Evolutionary conservation across 495 filamentous ascomycete genomes (phyloP).

Genomic region (Oleoguttula mirabilis): DNA sequence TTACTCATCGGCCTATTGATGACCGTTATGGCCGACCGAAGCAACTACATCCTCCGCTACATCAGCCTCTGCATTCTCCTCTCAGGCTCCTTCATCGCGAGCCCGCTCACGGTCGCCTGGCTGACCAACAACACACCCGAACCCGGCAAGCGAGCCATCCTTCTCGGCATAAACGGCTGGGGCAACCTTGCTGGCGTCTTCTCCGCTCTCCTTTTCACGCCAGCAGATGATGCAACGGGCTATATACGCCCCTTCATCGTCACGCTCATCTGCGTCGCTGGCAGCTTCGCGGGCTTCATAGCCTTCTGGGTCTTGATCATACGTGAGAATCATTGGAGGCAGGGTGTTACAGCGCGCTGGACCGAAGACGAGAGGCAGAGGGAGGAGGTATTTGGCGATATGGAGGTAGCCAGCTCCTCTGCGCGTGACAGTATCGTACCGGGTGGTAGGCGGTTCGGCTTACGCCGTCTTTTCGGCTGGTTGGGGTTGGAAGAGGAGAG

Average conservation of each 20-base stretch:
- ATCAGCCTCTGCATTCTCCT: slow-evolving; percentile 42
- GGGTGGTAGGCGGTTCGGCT: background rate
- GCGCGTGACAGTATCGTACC: background rate
- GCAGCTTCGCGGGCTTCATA: slow-evolving; percentile 35
- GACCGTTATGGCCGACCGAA: slow-evolving; percentile 30
- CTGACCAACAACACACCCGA: slow-evolving; percentile 42
- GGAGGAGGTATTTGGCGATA: slow-evolving; percentile 15
- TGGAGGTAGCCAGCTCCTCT: background rate
- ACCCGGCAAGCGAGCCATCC: slow-evolving; percentile 41
- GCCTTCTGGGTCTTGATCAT: slow-evolving; percentile 24
- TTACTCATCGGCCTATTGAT: slow-evolving; percentile 35
- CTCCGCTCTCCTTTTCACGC: slow-evolving; percentile 36
- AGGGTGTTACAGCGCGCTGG: slow-evolving; percentile 17
- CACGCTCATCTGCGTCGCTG: slow-evolving; percentile 34
- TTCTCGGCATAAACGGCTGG: slow-evolving; percentile 49
- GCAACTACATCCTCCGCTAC: slow-evolving; percentile 32
- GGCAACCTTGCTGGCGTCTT: slow-evolving; percentile 47
- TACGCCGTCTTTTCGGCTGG: background rate
- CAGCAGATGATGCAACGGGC: slow-evolving; percentile 28
- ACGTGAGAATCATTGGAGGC: slow-evolving; percentile 29
- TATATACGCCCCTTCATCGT: slow-evolving; percentile 33
- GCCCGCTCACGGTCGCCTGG: slow-evolving; percentile 47
- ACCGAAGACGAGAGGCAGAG: slow-evolving; percentile 22
- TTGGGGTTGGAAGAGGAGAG: slow-evolving; percentile 5
- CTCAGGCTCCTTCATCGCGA: slow-evolving; percentile 41